Evolutionary conservation across 148 eudicot genomes (phyloP), one percentile per base, ranked within the genome.

Genomic region (Bassia scoparia): DNA sequence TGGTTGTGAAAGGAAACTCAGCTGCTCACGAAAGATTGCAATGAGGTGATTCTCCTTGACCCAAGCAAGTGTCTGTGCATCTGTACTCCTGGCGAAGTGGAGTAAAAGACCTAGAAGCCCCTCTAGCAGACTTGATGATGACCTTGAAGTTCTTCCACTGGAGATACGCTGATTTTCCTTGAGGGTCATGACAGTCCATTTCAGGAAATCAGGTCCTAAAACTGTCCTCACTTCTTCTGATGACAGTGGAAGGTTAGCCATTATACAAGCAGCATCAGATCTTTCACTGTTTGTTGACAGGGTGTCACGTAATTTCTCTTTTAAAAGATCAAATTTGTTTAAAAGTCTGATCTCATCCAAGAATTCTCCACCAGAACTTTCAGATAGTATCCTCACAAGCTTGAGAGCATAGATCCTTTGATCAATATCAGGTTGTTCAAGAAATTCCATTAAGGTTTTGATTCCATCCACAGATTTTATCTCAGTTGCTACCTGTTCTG

Each of bases 101-200:
- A 88, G 82, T 59, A 86, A 60, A 55, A 88, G 77, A 58, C 92
- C 92, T 8, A 88, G 86, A 69, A 88, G 86, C 67, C 92, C 92
- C 80, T 88, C 92, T 35, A 75, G 69, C 85, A 86, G 71, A 77
- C 26, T 74, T 55, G 86, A 69, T 13, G 80, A 54, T 23, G 84
- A 73, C 65, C 79, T 71, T 6, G 78, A 62, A 27, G 68, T 73
- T 74, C 86, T 73, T 59, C 82, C 80, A 59, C 29, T 82, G 46
- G 80, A 54, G 72, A 61, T 44, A 5, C 34, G 55, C n/a, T 54
- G 73, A 67, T 75, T 82, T 31, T 83, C 87, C 74, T 81, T 84
- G 61, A 88, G 88, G 63, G 87, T 76, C 30, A 66, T 23, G 26
- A 86, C 73, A 8, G 83, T 80, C 89, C 88, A 83, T 74, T 68